A percentile compares a stretch with the other conserved stretches of the same genome.
These are phyloP conservation scores for Sphaerulina vaccinii DNA, from an alignment of 2,329 filamentous ascomycete genomes.

Conservation along the genomic window DNA sequence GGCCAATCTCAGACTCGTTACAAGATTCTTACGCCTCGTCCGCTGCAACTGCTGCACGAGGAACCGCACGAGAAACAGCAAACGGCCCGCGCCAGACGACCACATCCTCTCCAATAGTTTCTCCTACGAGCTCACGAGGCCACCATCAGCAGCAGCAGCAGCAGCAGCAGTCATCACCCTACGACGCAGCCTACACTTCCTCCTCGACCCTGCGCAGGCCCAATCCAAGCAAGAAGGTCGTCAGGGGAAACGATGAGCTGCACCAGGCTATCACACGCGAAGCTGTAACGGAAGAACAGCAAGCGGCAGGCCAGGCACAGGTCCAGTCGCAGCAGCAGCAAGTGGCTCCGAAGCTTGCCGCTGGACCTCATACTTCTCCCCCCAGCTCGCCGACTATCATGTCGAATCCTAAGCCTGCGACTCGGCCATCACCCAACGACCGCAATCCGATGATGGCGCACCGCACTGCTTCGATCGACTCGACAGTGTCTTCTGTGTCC, in stretches of 20 bases:
- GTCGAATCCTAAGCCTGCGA: slow-evolving; percentile 10
- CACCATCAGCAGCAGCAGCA: neutral
- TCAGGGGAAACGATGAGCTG: slow-evolving; percentile 25
- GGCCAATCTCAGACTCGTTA: slow-evolving; percentile 6
- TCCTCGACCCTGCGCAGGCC: slow-evolving; percentile 14
- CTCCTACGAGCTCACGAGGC: neutral
- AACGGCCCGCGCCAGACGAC: neutral
- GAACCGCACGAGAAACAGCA: neutral
- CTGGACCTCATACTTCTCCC: slow-evolving; percentile 28
- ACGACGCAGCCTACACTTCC: neutral
- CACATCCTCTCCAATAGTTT: neutral
- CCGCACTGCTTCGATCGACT: slow-evolving; percentile 85
- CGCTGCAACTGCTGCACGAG: too few relatives aligned
- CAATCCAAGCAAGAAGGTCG: slow-evolving; percentile 28
- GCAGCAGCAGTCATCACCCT: neutral
- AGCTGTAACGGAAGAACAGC: slow-evolving; percentile 22
- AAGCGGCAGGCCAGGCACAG: slow-evolving; percentile 12
- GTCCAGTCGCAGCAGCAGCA: slow-evolving; percentile 14
- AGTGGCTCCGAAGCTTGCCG: slow-evolving; percentile 13
- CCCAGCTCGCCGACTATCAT: slow-evolving; percentile 23
- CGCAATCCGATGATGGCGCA: slow-evolving; percentile 36
- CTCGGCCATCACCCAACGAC: slow-evolving; percentile 4
- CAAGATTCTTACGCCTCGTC: slow-evolving; percentile 3
- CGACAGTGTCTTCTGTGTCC: slow-evolving; percentile 69
- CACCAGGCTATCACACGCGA: slow-evolving; percentile 26